Evolutionary conservation across 352 stramenopile species (phyloP).

Genomic region (Phytophthora citricola): DNA sequence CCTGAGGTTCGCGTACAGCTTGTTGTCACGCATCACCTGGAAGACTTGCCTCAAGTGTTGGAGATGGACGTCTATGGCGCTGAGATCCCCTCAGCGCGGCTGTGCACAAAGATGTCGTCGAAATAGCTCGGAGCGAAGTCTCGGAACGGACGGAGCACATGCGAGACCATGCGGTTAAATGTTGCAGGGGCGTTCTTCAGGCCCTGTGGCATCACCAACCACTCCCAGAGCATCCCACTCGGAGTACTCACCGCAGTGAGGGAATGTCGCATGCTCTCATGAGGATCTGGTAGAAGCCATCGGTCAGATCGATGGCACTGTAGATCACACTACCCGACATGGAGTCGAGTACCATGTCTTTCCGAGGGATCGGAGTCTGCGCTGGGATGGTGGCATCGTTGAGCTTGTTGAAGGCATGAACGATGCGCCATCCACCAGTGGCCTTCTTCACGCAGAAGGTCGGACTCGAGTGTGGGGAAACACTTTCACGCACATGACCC

Average conservation of each 20-base stretch:
- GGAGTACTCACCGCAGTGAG: conserved; percentile 38
- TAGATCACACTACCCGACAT: conserved; percentile 1
- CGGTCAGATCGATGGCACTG: conserved; percentile 13
- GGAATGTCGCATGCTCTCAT: conserved; percentile 24
- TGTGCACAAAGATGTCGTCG: neutral
- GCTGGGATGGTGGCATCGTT: neutral
- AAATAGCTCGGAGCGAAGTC: conserved; percentile 8
- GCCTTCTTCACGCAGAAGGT: neutral
- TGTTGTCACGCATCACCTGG: conserved; percentile 25
- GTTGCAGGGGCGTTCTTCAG: neutral
- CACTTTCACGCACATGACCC: neutral
- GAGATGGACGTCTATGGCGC: neutral
- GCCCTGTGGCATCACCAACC: conserved; percentile 22
- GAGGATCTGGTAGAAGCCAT: conserved; percentile 26
- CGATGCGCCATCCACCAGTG: conserved; percentile 1
- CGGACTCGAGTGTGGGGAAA: conserved; percentile 1
- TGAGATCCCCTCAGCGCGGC: neutral
- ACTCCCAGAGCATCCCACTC: conserved; percentile 42
- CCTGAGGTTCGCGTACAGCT: conserved; percentile 24
- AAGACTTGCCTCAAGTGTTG: conserved; percentile 15
- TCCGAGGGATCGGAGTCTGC: conserved; percentile 3
- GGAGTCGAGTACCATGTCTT: conserved; percentile 7
- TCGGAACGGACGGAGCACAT: neutral
- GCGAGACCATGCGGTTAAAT: conserved; percentile 1
- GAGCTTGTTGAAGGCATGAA: neutral